Conservation (phyloP, 441 rosid genomes). For the Gossypium gossypioides region DNA sequence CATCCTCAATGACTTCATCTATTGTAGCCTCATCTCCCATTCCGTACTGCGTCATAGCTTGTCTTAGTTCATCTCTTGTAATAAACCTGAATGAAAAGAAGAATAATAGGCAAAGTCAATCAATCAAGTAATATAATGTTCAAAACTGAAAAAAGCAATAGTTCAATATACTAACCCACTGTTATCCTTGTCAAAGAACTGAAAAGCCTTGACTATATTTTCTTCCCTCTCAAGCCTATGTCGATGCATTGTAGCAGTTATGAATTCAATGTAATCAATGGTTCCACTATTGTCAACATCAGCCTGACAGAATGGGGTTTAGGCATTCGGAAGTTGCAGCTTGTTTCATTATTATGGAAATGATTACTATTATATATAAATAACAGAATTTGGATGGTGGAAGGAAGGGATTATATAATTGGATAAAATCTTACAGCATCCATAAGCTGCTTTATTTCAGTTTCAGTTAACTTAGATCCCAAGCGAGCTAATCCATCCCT, state of each 20-base stretch:
- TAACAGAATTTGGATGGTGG: neutral
- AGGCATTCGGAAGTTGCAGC: neutral
- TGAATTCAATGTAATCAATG: slow-evolving; percentile 66
- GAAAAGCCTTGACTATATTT: slow-evolving; percentile 50
- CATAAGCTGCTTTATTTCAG: slow-evolving; percentile 73
- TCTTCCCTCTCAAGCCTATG: slow-evolving; percentile 77
- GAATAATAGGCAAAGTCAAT: neutral
- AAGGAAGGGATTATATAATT: neutral
- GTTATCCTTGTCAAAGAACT: slow-evolving; percentile 59
- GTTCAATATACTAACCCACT: slow-evolving; percentile 46
- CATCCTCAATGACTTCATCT: slow-evolving; percentile 60
- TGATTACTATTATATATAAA: neutral
- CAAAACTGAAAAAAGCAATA: neutral
- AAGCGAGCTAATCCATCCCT: slow-evolving; percentile 51
- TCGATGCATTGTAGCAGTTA: slow-evolving; percentile 77
- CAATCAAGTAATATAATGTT: neutral
- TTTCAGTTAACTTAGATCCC: slow-evolving; percentile 68
- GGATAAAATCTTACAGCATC: slow-evolving; percentile 56
- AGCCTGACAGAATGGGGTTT: slow-evolving; percentile 36
- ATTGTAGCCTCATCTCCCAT: slow-evolving; percentile 78
- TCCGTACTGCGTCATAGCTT: slow-evolving; percentile 59
- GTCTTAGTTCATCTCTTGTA: slow-evolving; percentile 77
- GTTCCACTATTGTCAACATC: slow-evolving; percentile 76
- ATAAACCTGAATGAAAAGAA: slow-evolving; percentile 36
- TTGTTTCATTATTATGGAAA: neutral